Evolutionary conservation across 148 eudicot species (phyloP), one percentile per base, ranked within the genome.

Genomic region (Nyssa sinensis): DNA sequence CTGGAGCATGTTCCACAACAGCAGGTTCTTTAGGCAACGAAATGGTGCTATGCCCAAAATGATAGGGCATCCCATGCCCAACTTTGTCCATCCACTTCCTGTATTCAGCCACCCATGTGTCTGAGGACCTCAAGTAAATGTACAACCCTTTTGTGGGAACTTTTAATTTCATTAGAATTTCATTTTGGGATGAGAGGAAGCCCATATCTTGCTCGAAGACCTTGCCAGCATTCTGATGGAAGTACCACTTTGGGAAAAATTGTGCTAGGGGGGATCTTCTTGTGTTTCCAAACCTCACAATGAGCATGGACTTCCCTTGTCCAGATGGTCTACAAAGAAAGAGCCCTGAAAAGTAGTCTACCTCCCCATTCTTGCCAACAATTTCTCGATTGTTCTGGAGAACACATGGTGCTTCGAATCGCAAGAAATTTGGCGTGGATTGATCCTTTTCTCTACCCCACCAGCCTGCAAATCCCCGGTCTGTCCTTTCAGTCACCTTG

Each of bases 161-260:
- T 74, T 89, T 89, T 71, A 86, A 97, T 73, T 79, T 92, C 78
- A 95, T 81, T 19, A 95, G 62, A 63, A 82, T 80, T 80, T 95
- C 97, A n/a, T 95, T 95, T 69, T 95, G 98, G 57, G 98, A 95
- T 0, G 97, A 92, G 44, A 95, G 87, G 72, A 95, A 95, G 1
- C 99, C 99, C 99, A 95, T 95, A 73, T 92, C 99, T 83, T 95
- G 97, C 80, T 95, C 99, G 32, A 95, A 95, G 3, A 95, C 99
- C 78, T 95, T 93, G 72, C 94, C 59, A 0, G 98, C 93, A 73
- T 95, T 95, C 79, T 95, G 99, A 77, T 95, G 99, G 67, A 89
- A 84, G 74, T 89, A 95, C 99, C 99, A 95, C 25, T 72, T 44
- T 0, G 99, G 99, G 59, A 92, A 86, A 25, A 92, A 60, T 35